Evolutionary conservation across 2,329 filamentous ascomycete genomes (phyloP).

Genomic region (Xylariaceae sp.): DNA sequence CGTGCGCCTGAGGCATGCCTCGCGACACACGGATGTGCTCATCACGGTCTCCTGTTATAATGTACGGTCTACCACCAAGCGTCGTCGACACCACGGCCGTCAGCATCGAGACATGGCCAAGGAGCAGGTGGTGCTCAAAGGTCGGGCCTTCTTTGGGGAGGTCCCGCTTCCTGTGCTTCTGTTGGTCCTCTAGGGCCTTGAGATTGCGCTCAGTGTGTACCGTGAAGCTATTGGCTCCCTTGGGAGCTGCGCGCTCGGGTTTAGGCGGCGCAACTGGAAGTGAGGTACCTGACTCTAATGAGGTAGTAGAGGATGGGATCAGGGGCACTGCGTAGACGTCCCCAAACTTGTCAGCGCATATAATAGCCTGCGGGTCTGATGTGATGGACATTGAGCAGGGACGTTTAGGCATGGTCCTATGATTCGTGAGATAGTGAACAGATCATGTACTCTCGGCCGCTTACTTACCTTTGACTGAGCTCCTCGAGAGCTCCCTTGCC

Average conservation of each 20-base stretch:
- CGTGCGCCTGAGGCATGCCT: conserved; percentile 74
- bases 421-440: conserved; percentile 20
- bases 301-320: conserved; percentile 30
- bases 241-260: conserved; percentile 27
- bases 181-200: conserved; percentile 55
- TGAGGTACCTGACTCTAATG: conserved; percentile 18
- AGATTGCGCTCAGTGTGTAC: conserved; percentile 63
- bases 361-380: conserved; percentile 64
- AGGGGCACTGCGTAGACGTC: conserved; percentile 90
- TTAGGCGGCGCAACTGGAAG: conserved; percentile 7
- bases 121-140: conserved; percentile 73
- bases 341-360: conserved; percentile 92
- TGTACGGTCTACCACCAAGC: conserved; percentile 39
- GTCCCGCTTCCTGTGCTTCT: conserved; percentile 29
- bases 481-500: conserved; percentile 57
- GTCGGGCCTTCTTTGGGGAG: conserved; percentile 34
- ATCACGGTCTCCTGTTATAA: conserved; percentile 54
- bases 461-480: conserved; percentile 69
- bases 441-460: not conserved
- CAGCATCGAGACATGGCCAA: conserved; percentile 94
- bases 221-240: conserved; percentile 54
- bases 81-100: conserved; percentile 63
- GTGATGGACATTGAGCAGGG: conserved; percentile 73
- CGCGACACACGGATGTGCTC: conserved; percentile 84
- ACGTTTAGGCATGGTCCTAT: conserved; percentile 81